These are phyloP conservation scores for Trichothecium sympodiale DNA, from an alignment of 2,329 filamentous ascomycete species.

Conservation along the genomic window DNA sequence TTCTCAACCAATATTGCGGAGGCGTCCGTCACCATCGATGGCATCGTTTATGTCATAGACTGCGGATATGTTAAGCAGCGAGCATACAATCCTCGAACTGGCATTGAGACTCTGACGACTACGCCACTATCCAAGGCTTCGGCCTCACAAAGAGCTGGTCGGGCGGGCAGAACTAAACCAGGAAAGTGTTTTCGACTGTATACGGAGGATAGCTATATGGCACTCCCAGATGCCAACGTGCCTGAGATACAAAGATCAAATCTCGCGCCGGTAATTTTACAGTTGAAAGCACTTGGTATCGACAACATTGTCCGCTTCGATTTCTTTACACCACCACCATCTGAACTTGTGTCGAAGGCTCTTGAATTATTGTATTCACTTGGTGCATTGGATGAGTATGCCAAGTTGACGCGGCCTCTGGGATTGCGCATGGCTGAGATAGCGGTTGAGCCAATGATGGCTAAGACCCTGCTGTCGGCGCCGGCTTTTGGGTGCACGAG, in stretches of 20 bases:
- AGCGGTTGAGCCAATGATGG: conserved; percentile 91
- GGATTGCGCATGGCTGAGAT: conserved; percentile 88
- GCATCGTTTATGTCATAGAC: conserved; percentile 85
- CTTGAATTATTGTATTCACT: conserved; percentile 81
- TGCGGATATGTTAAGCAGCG: conserved; percentile 84
- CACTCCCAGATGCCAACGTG: conserved; percentile 59
- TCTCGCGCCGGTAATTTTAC: conserved; percentile 75
- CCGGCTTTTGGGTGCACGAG: conserved; percentile 65
- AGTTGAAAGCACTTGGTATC: conserved; percentile 89
- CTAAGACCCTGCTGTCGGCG: conserved; percentile 71
- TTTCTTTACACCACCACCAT: conserved; percentile 76
- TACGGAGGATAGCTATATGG: conserved; percentile 60
- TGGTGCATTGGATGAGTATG: conserved; percentile 79
- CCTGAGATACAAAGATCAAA: conserved; percentile 92
- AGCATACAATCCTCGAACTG: conserved; percentile 71
- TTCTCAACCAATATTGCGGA: conserved; percentile 95
- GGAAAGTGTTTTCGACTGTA: conserved; percentile 94
- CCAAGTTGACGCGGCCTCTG: conserved; percentile 80
- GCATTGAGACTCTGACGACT: conserved; percentile 78
- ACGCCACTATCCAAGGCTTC: conserved; percentile 82
- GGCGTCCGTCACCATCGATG: conserved; percentile 88
- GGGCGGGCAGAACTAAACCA: conserved; percentile 77
- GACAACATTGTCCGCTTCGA: conserved; percentile 89
- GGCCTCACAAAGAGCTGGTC: conserved; percentile 80
- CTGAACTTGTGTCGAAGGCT: conserved; percentile 73